Evolutionary conservation across 1,284 basidiomycete genomes (phyloP).

Genomic region (Peniophora sp.): DNA sequence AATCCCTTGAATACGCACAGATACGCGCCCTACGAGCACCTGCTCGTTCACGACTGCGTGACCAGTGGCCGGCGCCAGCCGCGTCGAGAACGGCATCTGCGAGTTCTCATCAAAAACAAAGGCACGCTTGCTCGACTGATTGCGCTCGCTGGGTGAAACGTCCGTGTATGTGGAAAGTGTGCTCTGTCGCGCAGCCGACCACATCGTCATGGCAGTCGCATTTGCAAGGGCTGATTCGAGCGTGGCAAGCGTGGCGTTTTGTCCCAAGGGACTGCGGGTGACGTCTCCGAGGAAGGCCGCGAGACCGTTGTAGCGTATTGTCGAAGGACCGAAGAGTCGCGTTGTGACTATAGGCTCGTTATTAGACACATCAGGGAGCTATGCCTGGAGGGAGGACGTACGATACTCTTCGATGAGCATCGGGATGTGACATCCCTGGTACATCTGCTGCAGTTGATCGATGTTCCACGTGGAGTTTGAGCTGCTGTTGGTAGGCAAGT

Average conservation of each 20-base stretch:
- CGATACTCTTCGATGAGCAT: background rate
- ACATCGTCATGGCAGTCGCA: conserved; percentile 1
- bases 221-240: background rate
- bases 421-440: background rate
- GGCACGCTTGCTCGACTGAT: background rate
- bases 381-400: background rate
- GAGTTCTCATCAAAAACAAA: background rate
- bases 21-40: background rate
- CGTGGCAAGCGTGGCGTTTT: background rate
- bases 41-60: background rate
- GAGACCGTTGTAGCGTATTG: background rate
- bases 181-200: background rate
- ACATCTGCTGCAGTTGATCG: background rate
- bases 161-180: background rate
- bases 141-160: no score
- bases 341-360: no score
- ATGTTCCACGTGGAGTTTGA: background rate
- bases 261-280: background rate
- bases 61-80: background rate
- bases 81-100: background rate
- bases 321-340: background rate
- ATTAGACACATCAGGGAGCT: background rate
- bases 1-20: background rate
- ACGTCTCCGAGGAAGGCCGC: background rate
- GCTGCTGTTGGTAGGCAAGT: background rate